These are phyloP conservation scores for Tetracladium setigerum DNA, from an alignment of 495 filamentous ascomycete genomes.

Conservation along the genomic window DNA sequence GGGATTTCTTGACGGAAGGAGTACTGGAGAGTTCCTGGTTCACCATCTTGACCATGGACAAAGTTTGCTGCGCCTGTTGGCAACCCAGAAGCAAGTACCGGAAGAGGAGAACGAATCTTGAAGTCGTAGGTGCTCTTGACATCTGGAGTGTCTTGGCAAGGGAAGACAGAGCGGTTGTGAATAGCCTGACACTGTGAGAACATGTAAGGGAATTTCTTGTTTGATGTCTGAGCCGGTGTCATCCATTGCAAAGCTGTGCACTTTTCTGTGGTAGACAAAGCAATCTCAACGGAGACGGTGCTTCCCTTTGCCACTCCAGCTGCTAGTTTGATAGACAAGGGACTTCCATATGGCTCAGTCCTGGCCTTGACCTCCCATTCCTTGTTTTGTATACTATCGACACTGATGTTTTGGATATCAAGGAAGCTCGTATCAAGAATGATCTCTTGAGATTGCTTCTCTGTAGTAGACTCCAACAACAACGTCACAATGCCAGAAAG, in stretches of 20 bases:
- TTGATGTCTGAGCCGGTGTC: conserved; percentile 81
- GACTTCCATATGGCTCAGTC: conserved; percentile 68
- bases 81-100: conserved; percentile 82
- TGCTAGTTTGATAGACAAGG: conserved; percentile 65
- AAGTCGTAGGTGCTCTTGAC: conserved; percentile 88
- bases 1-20: conserved; percentile 82
- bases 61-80: conserved; percentile 31
- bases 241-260: conserved; percentile 95
- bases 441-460: conserved; percentile 63
- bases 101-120: conserved; percentile 76
- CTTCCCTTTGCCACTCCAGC: conserved; percentile 53
- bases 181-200: conserved; percentile 98
- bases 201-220: conserved; percentile 92
- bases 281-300: conserved; percentile 53
- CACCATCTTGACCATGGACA: conserved; percentile 35
- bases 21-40: conserved; percentile 54
- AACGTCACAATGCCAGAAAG: conserved; percentile 70
- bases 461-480: conserved; percentile 62
- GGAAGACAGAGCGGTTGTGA: conserved; percentile 84
- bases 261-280: conserved; percentile 63
- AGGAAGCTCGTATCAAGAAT: conserved; percentile 83
- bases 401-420: conserved; percentile 56
- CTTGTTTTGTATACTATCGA: conserved; percentile 42
- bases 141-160: conserved; percentile 94
- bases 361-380: conserved; percentile 65